Base-by-base conservation (phyloP, 495 filamentous ascomycete species). In the Stereocaulon alpinum region DNA sequence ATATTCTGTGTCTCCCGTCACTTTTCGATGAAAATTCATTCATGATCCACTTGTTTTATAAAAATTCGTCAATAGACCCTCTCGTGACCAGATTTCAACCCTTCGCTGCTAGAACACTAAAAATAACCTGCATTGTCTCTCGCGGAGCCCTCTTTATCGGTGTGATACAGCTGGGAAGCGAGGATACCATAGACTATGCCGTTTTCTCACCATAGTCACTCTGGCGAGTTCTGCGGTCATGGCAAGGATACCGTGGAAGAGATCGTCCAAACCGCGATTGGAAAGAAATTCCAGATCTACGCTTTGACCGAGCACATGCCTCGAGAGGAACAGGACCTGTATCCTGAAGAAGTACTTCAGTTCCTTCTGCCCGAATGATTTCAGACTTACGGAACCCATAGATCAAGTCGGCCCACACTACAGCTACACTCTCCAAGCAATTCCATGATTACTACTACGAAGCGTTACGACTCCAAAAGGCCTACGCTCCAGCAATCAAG, bases 221-320 rank as follows among this genome's bases (percentile, higher is more conserved):
- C 91, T 50, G 94, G 93, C 53, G 88, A 97, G 72, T 97, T 97
- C 80, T 98, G 94, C 74, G 80, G 85, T 65, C 93, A 97, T 75
- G 93, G 92, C 24, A 80, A 84, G 68, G 80, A 92, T 71, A 78
- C 81, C 17, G 81, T 97, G 24, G 92, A 96, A 68, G 84, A 89
- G 62, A 81, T 97, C 58, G 77, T 97, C 68, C 78, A 82, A 63
- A 78, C 82, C 20, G 93, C 93, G 63, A 91, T 97, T 70, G 68
- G 73, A 51, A 77, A 82, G 58, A 84, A 86, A 56, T 92, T 95
- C 80, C 77, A 81, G 57, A 81, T 85, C 61, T 89, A 95, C 67
- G 89, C 87, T 42, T 72, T 97, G 56, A 96, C 93, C n/a, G 93
- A 98, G 76, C 94, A 98, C 72, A 96, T 97, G 84, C 89, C 90